Conservation (phyloP, 2,329 filamentous ascomycete genomes). For the Aureobasidium namibiae region DNA sequence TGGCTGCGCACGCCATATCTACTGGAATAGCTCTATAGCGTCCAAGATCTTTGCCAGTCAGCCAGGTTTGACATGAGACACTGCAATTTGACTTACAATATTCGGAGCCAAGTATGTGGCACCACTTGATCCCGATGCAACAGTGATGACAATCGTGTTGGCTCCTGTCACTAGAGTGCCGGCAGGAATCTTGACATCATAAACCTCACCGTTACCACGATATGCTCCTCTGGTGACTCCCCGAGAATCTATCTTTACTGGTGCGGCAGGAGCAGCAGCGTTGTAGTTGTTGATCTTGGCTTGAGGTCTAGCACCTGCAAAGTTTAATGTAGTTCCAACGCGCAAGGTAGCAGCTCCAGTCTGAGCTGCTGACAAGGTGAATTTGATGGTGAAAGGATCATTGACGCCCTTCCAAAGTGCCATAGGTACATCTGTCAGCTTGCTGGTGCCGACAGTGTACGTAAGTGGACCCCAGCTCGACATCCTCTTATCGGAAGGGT, state of each 20-base stretch:
- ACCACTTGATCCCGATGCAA: slow-evolving; percentile 52
- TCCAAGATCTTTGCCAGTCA: slow-evolving; percentile 15
- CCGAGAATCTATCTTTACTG: slow-evolving; percentile 53
- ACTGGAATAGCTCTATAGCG: slow-evolving; percentile 16
- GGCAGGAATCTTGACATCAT: slow-evolving; percentile 52
- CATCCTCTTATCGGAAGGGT: slow-evolving; percentile 52
- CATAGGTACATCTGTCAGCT: slow-evolving; percentile 53
- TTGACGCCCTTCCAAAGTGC: slow-evolving; percentile 56
- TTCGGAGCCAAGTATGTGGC: slow-evolving; percentile 51
- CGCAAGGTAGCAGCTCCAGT: slow-evolving; percentile 51
- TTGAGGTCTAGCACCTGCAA: slow-evolving; percentile 51
- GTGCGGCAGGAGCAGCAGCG: slow-evolving; percentile 29
- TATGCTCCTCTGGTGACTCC: slow-evolving; percentile 60
- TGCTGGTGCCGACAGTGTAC: slow-evolving; percentile 52
- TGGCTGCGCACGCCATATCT: too few species aligned
- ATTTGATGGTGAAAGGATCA: slow-evolving; percentile 52
- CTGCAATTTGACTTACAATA: slow-evolving; percentile 24
- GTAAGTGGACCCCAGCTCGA: slow-evolving; percentile 51
- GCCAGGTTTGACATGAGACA: neutral
- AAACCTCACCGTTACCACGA: slow-evolving; percentile 55
- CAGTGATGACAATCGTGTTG: slow-evolving; percentile 55
- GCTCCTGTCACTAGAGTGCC: slow-evolving; percentile 51
- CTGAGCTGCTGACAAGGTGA: slow-evolving; percentile 43
- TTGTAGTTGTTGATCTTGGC: slow-evolving; percentile 50
- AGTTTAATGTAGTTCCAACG: slow-evolving; percentile 57